These are phyloP conservation scores for Backusella westeae DNA, from an alignment of 192 early-diverging fungal species.

Conservation along the genomic window DNA sequence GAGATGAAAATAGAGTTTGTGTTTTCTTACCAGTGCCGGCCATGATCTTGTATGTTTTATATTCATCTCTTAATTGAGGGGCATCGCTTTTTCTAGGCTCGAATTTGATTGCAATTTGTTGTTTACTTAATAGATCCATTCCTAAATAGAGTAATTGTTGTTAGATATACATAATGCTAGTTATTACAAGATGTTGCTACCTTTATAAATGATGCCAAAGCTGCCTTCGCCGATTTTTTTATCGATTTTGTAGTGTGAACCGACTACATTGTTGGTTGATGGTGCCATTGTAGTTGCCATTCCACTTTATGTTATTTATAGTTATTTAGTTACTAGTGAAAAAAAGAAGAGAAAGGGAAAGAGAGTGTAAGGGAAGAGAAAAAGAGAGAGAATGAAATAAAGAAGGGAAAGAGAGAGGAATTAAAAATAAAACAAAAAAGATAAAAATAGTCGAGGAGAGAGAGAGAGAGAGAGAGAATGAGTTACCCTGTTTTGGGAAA, in stretches of 20 bases:
- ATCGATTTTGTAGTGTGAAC: background rate
- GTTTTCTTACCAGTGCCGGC: constrained; percentile 54
- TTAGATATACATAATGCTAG: background rate
- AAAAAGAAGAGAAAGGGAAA: background rate
- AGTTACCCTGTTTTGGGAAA: constrained; percentile 5
- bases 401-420: background rate
- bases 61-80: constrained; percentile 97
- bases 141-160: constrained; percentile 41
- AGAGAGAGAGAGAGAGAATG: background rate
- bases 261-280: constrained; percentile 6
- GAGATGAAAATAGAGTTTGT: background rate
- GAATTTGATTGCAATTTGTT: constrained; percentile 96
- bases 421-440: background rate
- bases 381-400: background rate
- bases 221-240: constrained; percentile 2
- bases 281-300: background rate
- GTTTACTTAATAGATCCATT: constrained; percentile 84
- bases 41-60: constrained; percentile 92
- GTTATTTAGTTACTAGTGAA: background rate
- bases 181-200: background rate
- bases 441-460: background rate
- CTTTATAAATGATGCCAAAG: constrained; percentile 7
- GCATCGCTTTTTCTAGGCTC: constrained; percentile 94
- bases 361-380: background rate
- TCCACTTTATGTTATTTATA: background rate